Evolutionary conservation across 2,329 filamentous ascomycete genomes (phyloP).

Genomic region (Aspergillus puulaauensis): DNA sequence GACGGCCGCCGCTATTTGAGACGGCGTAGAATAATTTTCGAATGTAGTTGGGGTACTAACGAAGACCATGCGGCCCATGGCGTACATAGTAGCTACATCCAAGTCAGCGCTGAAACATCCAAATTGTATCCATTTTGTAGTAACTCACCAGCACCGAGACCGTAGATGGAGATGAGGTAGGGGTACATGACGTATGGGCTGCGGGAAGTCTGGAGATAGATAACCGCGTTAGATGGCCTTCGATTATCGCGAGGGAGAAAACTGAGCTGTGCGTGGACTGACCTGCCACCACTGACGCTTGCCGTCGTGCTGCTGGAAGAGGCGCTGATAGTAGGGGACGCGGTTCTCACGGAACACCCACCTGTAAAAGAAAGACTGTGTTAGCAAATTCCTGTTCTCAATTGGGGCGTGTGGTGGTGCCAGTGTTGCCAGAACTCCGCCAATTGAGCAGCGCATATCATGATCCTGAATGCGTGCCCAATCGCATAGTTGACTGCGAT

Average conservation of each 20-base stretch:
- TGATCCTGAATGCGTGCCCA: constrained; percentile 17
- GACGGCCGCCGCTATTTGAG: background rate
- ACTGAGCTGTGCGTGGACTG: constrained; percentile 33
- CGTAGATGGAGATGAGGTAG: constrained; percentile 56
- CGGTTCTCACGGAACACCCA: constrained; percentile 65
- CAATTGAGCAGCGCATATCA: constrained; percentile 17
- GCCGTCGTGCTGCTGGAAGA: constrained; percentile 67
- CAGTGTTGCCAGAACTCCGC: constrained; percentile 6
- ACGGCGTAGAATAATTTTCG: background rate
- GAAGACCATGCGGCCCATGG: constrained; percentile 45
- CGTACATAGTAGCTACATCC: constrained; percentile 38
- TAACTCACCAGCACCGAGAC: constrained; percentile 49
- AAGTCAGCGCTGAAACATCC: constrained; percentile 17
- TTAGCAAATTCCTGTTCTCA: constrained; percentile 19
- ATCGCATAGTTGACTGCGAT: constrained; percentile 13
- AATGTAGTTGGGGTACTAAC: constrained; percentile 31
- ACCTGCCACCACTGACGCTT: constrained; percentile 69
- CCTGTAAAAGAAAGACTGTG: constrained; percentile 27
- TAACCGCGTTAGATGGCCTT: constrained; percentile 2
- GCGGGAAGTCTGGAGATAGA: constrained; percentile 48
- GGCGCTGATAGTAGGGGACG: constrained; percentile 66
- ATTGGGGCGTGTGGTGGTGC: background rate
- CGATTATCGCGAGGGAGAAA: background rate
- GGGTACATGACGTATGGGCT: constrained; percentile 60
- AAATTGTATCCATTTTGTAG: background rate